phyloP scores from a whole-genome alignment of 495 filamentous ascomycete genomes.

The Bathelium albidoporum region DNA sequence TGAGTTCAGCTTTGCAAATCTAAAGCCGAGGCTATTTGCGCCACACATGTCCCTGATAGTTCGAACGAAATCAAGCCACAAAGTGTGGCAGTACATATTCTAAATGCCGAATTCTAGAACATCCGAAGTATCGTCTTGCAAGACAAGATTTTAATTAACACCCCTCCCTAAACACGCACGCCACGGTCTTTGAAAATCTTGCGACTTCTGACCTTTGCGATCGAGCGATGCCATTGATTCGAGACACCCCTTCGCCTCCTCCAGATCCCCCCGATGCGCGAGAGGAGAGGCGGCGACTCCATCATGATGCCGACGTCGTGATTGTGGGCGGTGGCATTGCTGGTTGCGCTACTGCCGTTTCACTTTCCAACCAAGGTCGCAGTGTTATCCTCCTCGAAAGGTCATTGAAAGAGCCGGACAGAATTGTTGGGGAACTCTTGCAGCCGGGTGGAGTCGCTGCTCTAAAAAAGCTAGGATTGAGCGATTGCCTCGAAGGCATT shows the following conservation, averaged over 20 bases:
- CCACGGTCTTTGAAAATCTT: constrained; percentile 62
- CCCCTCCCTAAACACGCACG: too few relatives aligned
- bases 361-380: constrained; percentile 72
- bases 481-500: constrained; percentile 77
- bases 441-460: constrained; percentile 86
- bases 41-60: too few relatives aligned
- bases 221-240: constrained; percentile 11
- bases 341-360: constrained; percentile 76
- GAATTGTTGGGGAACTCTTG: constrained; percentile 91
- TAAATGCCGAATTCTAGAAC: too few relatives aligned
- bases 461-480: constrained; percentile 66
- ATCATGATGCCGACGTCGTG: constrained; percentile 57
- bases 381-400: constrained; percentile 84
- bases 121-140: constrained; percentile 42
- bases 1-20: too few relatives aligned
- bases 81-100: too few relatives aligned
- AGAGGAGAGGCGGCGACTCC: constrained; percentile 23
- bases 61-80: too few relatives aligned
- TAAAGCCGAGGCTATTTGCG: too few relatives aligned
- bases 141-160: too few relatives aligned
- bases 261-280: constrained; percentile 11
- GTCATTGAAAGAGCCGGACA: constrained; percentile 86
- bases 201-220: constrained; percentile 48
- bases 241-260: constrained; percentile 5
- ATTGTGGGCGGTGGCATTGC: constrained; percentile 86